phyloP scores from a whole-genome alignment of 371 early-diverging fungal genomes.

The Chytridium lagenaria region DNA sequence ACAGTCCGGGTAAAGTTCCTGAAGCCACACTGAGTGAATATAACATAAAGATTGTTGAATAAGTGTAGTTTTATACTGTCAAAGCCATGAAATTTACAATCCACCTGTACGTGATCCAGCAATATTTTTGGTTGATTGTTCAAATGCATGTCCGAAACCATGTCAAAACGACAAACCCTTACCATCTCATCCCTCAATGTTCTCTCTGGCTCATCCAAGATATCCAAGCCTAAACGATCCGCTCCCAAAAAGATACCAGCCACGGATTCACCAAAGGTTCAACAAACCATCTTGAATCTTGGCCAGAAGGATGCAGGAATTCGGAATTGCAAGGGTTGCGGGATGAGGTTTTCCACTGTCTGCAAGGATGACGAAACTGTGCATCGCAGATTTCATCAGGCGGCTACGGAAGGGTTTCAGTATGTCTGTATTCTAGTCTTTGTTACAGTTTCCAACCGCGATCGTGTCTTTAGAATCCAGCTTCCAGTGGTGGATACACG shows the following conservation, averaged over 20 bases:
- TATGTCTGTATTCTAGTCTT: conserved; percentile 31
- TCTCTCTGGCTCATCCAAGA: not conserved
- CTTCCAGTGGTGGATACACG: conserved; percentile 17
- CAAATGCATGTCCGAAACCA: conserved; percentile 3
- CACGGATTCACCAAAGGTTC: not conserved
- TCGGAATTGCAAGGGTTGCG: conserved; percentile 50
- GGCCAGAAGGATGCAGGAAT: conserved; percentile 52
- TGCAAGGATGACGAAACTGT: conserved; percentile 51
- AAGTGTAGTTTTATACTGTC: too few species aligned
- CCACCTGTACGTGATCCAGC: too few species aligned
- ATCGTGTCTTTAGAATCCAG: conserved; percentile 11
- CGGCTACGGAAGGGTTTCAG: conserved; percentile 41
- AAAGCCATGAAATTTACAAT: too few species aligned
- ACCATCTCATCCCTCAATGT: not conserved
- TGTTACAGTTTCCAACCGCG: not conserved
- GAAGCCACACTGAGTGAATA: conserved; percentile 72
- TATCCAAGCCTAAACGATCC: not conserved
- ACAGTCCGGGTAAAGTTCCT: conserved; percentile 72
- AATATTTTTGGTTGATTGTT: too few species aligned
- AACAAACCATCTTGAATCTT: conserved; percentile 48
- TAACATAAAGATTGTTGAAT: conserved; percentile 49
- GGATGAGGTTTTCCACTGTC: conserved; percentile 51
- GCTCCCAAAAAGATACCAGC: not conserved
- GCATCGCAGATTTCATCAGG: conserved; percentile 49
- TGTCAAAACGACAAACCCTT: not conserved